Base-by-base conservation (phyloP, 352 stramenopile genomes). In the Phytophthora nicotianae region DNA sequence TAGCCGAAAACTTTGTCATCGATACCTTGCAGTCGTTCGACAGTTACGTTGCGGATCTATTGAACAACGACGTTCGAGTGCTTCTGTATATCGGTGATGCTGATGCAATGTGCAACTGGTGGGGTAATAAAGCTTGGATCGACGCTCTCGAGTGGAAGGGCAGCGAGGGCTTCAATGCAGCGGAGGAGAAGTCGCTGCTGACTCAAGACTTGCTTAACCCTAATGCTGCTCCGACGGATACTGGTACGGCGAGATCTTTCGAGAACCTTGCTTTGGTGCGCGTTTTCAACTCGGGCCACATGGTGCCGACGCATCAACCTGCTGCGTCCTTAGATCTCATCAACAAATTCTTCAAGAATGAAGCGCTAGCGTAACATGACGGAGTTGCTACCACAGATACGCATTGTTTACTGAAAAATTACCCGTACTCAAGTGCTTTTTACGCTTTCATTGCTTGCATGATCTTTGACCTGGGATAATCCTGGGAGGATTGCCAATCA, bases 101-200 rank as follows among this genome's bases (percentile, higher is more conserved):
- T 3, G 97, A 99, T 65, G 96, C 96, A 53, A 96, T 98, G 65
- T 98, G 92, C 80, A 99, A 99, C 65, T 98, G 95, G 76, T 60
- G 97, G 24, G 97, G 96, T 29, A 98, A 98, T 66, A 68, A 97
- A 48, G 94, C 93, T 6, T 98, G 95, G 95, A 97, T 92, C 8
- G 67, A 89, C 3, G 83, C 72, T 19, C 79, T 99, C 26, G 77
- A 97, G 17, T 99, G 96, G 96, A 74, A 70, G 24, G 89, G 93
- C 52, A 78, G 90, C 55, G 60, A 77, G 2, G 84, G 68, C 3
- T 98, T 97, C 75, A 86, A 93, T 42, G 47, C 37, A 5, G 81
- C 72, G 5, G 41, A 62, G 13, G 65, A 77, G 49, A 64, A 63
- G 16, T n/a, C 66, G 2, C 72, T 83, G 19, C 20, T 74, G 26